phyloP scores from a whole-genome alignment of 768 basidiomycete genomes.

The Leccinum subgranulosum region DNA sequence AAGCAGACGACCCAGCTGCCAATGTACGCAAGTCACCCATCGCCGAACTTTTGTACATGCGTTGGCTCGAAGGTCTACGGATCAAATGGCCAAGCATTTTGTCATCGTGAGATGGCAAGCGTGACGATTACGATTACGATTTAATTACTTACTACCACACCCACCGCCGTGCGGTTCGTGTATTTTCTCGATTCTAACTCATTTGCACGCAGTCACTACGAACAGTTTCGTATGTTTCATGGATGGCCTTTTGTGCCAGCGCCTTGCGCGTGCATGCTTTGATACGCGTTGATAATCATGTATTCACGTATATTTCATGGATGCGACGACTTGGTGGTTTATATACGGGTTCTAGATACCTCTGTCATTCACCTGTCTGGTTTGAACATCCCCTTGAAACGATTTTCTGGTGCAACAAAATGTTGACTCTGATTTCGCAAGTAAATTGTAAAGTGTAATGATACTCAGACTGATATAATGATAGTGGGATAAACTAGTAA shows the following conservation, averaged over 20 bases:
- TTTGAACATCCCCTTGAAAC: not conserved
- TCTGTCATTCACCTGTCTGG: not conserved
- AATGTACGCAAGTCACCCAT: conserved; percentile 78
- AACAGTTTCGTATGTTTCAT: not conserved
- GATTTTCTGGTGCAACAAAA: not conserved
- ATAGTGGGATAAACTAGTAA: conserved; percentile 5
- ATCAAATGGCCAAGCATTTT: conserved; percentile 84
- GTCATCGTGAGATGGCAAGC: conserved; percentile 21
- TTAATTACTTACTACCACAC: not conserved
- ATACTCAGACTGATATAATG: conserved; percentile 1
- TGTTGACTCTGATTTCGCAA: not conserved
- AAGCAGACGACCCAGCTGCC: conserved; percentile 37
- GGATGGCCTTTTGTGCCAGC: not conserved
- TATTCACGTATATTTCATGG: conserved; percentile 15
- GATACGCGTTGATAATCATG: conserved; percentile 5
- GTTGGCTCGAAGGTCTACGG: conserved; percentile 91
- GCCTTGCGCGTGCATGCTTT: not conserved
- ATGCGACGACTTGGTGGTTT: not conserved
- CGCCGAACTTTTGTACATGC: conserved; percentile 93
- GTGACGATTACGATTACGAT: too few species aligned
- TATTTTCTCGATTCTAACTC: not conserved
- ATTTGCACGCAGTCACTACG: conserved; percentile 1
- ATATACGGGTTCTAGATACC: not conserved
- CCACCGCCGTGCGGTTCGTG: not conserved
- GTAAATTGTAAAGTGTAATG: conserved; percentile 4